Conservation (phyloP, 2,329 filamentous ascomycete genomes). For the Colletotrichum salicis region DNA sequence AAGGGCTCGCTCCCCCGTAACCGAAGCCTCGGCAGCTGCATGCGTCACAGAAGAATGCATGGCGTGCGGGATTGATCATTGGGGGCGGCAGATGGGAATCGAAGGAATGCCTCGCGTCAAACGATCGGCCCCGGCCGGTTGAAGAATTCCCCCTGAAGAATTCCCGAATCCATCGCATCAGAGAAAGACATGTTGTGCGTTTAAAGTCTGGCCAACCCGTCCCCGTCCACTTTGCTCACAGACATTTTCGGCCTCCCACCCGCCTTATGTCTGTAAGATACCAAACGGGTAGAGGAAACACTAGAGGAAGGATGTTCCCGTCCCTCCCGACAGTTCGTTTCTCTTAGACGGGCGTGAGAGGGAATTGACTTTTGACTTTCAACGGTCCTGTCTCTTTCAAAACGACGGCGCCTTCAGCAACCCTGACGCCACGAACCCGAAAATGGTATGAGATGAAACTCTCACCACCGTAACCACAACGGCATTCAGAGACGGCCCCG, state of each 20-base stretch:
- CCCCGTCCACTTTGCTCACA: background rate
- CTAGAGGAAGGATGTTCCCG: constrained; percentile 24
- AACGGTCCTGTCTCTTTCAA: constrained; percentile 19
- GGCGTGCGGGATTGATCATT: background rate
- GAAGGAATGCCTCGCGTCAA: background rate
- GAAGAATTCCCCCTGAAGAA: background rate
- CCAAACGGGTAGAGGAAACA: background rate
- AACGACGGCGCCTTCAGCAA: constrained; percentile 4
- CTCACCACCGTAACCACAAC: background rate
- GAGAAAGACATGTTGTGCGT: background rate
- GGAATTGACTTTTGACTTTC: constrained; percentile 3
- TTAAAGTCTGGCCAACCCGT: background rate
- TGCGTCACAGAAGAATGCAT: background rate
- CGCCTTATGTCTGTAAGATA: background rate
- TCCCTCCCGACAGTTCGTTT: constrained; percentile 14
- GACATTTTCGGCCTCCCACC: background rate
- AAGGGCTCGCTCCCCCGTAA: background rate
- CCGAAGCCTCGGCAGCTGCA: constrained; percentile 5
- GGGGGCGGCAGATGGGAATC: constrained; percentile 1
- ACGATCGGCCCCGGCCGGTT: background rate
- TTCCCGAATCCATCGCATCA: background rate
- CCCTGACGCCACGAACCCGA: constrained; percentile 6
- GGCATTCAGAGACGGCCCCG: background rate
- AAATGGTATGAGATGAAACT: constrained; percentile 15
- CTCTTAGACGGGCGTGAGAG: background rate